phyloP scores from a whole-genome alignment of 208 protist genomes.

The Naegleria lovaniensis region DNA sequence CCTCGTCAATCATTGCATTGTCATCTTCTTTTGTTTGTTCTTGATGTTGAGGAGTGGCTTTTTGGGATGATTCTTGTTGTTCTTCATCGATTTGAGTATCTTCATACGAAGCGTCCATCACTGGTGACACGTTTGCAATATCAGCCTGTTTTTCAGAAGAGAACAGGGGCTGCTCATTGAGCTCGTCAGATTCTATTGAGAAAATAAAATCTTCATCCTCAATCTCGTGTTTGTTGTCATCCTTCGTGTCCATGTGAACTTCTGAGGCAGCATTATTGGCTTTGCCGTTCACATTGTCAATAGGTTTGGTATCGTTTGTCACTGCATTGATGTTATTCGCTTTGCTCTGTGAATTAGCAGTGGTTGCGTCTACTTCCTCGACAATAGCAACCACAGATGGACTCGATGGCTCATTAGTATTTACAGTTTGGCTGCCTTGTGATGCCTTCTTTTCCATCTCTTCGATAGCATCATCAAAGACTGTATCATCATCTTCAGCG shows the following conservation, averaged over 20 bases:
- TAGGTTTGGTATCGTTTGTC: not conserved
- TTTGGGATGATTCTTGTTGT: not conserved
- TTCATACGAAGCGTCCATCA: not conserved
- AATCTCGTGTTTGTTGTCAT: not conserved
- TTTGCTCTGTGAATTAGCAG: not conserved
- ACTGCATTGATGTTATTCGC: not conserved
- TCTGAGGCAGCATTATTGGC: not conserved
- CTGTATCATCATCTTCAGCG: not conserved
- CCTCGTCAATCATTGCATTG: not conserved
- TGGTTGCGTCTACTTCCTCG: not conserved
- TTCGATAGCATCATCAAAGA: not conserved
- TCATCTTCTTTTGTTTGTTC: not conserved
- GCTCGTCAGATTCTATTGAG: not conserved
- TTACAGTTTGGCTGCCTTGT: not conserved
- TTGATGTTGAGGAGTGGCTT: not conserved
- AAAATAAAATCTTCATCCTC: not conserved
- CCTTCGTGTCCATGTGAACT: not conserved
- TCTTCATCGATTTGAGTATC: not conserved
- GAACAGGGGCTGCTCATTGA: not conserved
- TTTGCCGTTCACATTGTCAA: not conserved
- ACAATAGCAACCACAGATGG: not conserved
- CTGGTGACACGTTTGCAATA: not conserved
- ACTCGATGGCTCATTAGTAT: not conserved
- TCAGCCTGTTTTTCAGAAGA: not conserved
- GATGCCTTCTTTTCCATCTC: not conserved